Conservation (phyloP, 306 rosid species). For the Lathyrus aphaca region DNA sequence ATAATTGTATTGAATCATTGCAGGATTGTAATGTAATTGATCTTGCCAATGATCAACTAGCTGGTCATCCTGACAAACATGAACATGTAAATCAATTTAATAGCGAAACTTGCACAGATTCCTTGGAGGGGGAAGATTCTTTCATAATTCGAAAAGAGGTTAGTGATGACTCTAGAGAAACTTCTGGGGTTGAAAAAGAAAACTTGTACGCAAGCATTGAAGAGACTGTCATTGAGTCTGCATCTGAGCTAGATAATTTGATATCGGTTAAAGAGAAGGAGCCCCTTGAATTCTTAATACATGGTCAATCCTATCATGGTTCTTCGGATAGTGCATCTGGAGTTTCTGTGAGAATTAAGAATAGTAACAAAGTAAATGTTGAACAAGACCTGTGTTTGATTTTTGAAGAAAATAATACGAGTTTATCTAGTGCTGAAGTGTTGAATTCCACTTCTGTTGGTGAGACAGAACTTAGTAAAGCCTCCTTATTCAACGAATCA, state of each 20-base stretch:
- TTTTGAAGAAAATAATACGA: slow-evolving; percentile 42
- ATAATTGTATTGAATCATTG: slow-evolving; percentile 35
- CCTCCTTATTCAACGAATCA: slow-evolving; percentile 30
- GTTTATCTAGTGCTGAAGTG: slow-evolving; percentile 29
- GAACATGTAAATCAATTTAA: slow-evolving; percentile 33
- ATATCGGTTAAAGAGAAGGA: slow-evolving; percentile 24
- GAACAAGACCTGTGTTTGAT: slow-evolving; percentile 23
- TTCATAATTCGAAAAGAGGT: slow-evolving; percentile 30
- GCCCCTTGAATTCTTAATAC: slow-evolving; percentile 20
- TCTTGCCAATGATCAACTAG: slow-evolving; percentile 41
- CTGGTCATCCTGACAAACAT: slow-evolving; percentile 28
- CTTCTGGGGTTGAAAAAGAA: slow-evolving; percentile 17
- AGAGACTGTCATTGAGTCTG: slow-evolving; percentile 17
- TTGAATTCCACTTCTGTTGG: slow-evolving; percentile 23
- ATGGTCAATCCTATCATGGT: slow-evolving; percentile 19
- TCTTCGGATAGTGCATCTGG: slow-evolving; percentile 30
- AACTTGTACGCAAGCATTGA: slow-evolving; percentile 25
- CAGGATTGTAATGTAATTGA: slow-evolving; percentile 38
- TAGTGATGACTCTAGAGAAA: slow-evolving; percentile 43
- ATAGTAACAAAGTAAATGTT: not conserved
- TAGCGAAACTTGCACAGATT: slow-evolving; percentile 31
- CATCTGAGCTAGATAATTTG: slow-evolving; percentile 21
- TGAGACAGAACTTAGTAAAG: slow-evolving; percentile 39
- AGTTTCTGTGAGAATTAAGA: not conserved
- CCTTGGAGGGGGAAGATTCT: slow-evolving; percentile 39